phyloP scores from a whole-genome alignment of 768 basidiomycete genomes.

The Boletus rubroflammeus region DNA sequence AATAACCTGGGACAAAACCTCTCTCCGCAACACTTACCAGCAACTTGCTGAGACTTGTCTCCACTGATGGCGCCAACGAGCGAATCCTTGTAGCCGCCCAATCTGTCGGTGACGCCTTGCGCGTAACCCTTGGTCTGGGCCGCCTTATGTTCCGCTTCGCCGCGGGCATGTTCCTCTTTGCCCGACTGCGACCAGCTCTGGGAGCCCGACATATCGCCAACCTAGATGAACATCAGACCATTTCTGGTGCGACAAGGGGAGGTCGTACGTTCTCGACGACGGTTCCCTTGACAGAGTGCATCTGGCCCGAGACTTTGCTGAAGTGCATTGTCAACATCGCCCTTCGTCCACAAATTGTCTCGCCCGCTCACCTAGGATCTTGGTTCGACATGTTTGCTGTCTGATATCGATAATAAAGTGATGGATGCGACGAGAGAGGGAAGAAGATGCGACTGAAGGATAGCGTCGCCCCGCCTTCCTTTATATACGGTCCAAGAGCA shows the following conservation, averaged over 20 bases:
- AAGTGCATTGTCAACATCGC: background rate
- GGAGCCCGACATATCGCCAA: slow-evolving; percentile 44
- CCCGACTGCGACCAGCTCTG: slow-evolving; percentile 43
- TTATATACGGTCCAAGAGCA: slow-evolving; percentile 26
- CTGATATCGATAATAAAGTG: background rate
- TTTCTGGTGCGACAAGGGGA: background rate
- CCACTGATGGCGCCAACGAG: slow-evolving; percentile 55
- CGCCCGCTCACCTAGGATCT: slow-evolving; percentile 26
- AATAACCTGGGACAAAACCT: accelerated
- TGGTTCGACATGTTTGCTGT: slow-evolving; percentile 14
- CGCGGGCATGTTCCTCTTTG: slow-evolving; percentile 47
- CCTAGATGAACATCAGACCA: slow-evolving; percentile 7
- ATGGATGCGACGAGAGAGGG: background rate
- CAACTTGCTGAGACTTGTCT: slow-evolving; percentile 48
- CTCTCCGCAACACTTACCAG: slow-evolving; percentile 33
- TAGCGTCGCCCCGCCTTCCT: background rate
- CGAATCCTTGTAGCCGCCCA: slow-evolving; percentile 49
- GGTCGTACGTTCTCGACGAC: slow-evolving; percentile 31
- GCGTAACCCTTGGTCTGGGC: slow-evolving; percentile 49
- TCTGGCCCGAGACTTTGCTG: slow-evolving; percentile 35
- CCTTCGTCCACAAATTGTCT: background rate
- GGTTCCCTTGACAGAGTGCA: slow-evolving; percentile 39
- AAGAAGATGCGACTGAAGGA: slow-evolving; percentile 5
- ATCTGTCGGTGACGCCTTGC: slow-evolving; percentile 44
- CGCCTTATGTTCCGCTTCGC: slow-evolving; percentile 45